A percentile compares a stretch with the other conserved stretches of the same genome.
phyloP scores from a whole-genome alignment of 1,284 basidiomycete genomes.

The Trichosporon inkin region DNA sequence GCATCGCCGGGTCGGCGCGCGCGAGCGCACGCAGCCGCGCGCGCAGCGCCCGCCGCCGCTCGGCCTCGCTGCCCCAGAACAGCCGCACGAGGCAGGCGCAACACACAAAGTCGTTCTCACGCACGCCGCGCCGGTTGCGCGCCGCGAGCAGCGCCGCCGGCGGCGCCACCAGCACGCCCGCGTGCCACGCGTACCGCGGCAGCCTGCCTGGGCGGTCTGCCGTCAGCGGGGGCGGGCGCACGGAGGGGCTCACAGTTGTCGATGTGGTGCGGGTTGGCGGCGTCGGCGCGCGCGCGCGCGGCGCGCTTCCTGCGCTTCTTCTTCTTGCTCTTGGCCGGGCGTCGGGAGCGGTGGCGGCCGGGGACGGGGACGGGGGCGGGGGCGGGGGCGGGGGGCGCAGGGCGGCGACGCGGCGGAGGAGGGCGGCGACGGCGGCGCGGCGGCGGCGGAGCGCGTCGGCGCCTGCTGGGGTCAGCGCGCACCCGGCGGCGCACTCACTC shows the following conservation, averaged over 20 bases:
- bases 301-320: conserved; percentile 3
- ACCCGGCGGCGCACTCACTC: conserved; percentile 28
- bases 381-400: background rate
- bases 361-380: background rate
- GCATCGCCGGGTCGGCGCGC: conserved; percentile 64
- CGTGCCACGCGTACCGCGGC: conserved; percentile 25
- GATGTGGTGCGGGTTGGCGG: conserved; percentile 83
- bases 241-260: conserved; percentile 57
- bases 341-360: background rate
- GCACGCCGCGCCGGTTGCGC: conserved; percentile 46
- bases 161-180: conserved; percentile 44
- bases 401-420: background rate
- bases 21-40: conserved; percentile 72
- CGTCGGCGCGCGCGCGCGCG: conserved; percentile 62
- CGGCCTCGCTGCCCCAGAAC: conserved; percentile 69
- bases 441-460: background rate
- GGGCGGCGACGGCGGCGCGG: background rate
- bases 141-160: conserved; percentile 33
- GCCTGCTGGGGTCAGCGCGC: background rate
- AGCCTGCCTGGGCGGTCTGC: conserved; percentile 46
- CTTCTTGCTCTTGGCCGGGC: conserved; percentile 12
- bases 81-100: conserved; percentile 79
- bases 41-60: conserved; percentile 62
- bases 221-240: conserved; percentile 4
- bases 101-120: conserved; percentile 81